Evolutionary conservation across 2,329 filamentous ascomycete species (phyloP).

Genomic region (Botrytis byssoidea): DNA sequence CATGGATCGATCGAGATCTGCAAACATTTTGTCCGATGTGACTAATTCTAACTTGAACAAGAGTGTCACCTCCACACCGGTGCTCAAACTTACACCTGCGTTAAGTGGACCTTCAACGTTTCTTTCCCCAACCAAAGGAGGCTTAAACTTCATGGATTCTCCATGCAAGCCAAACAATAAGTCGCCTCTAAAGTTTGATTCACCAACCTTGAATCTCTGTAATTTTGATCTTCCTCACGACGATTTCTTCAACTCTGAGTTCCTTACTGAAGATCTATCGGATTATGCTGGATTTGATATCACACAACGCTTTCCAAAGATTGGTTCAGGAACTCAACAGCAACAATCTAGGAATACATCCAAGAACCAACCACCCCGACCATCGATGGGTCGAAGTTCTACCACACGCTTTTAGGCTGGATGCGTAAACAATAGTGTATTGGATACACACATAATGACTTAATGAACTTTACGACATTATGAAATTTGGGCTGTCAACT

Average conservation of each 20-base stretch:
- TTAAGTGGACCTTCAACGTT: slow-evolving; percentile 39
- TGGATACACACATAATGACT: slow-evolving; percentile 20
- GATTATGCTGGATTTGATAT: slow-evolving; percentile 66
- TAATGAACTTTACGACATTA: slow-evolving; percentile 29
- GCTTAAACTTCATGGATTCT: slow-evolving; percentile 46
- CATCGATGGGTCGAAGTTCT: slow-evolving; percentile 36
- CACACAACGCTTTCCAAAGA: slow-evolving; percentile 73
- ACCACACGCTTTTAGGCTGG: slow-evolving; percentile 37
- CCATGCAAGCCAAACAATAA: slow-evolving; percentile 50
- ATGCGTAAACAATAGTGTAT: slow-evolving; percentile 22
- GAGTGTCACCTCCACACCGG: slow-evolving; percentile 50
- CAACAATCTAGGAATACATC: slow-evolving; percentile 31
- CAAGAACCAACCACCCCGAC: slow-evolving; percentile 30
- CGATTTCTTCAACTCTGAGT: slow-evolving; percentile 54
- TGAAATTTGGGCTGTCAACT: slow-evolving; percentile 20
- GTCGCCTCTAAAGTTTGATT: slow-evolving; percentile 32
- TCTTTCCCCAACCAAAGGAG: slow-evolving; percentile 58
- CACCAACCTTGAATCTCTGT: slow-evolving; percentile 28
- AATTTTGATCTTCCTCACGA: slow-evolving; percentile 42
- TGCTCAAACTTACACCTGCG: slow-evolving; percentile 48
- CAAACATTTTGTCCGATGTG: slow-evolving; percentile 60
- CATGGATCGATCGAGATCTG: slow-evolving; percentile 62
- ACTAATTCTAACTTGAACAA: slow-evolving; percentile 48
- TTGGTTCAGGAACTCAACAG: slow-evolving; percentile 53
- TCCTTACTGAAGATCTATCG: slow-evolving; percentile 58